Evolutionary conservation across 257 asterid species (phyloP).

Genomic region (Fraxinus cuspidata): DNA sequence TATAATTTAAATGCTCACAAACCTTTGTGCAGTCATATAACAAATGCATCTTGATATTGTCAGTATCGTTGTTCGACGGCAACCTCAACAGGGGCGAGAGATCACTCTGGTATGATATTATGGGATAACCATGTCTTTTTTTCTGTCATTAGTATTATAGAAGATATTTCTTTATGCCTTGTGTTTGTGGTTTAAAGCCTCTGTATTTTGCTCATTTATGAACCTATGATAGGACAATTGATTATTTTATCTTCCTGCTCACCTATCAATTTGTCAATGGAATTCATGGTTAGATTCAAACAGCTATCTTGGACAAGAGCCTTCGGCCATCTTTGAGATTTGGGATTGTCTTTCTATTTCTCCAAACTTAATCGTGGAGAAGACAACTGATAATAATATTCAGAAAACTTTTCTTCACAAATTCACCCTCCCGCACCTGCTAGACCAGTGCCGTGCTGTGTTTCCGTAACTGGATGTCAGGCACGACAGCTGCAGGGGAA

Average conservation of each 20-base stretch:
- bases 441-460: background rate
- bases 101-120: conserved; percentile 62
- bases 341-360: too few relatives aligned
- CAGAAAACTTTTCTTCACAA: background rate
- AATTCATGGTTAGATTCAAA: too few relatives aligned
- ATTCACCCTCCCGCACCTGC: background rate
- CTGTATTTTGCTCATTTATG: background rate
- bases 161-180: conserved; percentile 4
- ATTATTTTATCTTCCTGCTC: background rate
- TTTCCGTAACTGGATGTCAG: background rate
- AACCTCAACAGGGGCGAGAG: conserved; percentile 66
- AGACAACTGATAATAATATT: background rate
- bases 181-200: conserved; percentile 10
- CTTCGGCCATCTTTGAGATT: too few relatives aligned
- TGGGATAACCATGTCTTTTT: conserved; percentile 7
- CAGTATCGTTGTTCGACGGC: conserved; percentile 79
- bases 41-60: conserved; percentile 57
- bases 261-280: too few relatives aligned
- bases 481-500: background rate
- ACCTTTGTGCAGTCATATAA: conserved; percentile 66
- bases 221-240: background rate
- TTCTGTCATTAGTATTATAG: background rate
- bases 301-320: background rate
- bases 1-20: conserved; percentile 6
- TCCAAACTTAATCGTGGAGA: background rate